Base-by-base conservation (phyloP, 106 monocot species). In the Hemerocallis citrina region DNA sequence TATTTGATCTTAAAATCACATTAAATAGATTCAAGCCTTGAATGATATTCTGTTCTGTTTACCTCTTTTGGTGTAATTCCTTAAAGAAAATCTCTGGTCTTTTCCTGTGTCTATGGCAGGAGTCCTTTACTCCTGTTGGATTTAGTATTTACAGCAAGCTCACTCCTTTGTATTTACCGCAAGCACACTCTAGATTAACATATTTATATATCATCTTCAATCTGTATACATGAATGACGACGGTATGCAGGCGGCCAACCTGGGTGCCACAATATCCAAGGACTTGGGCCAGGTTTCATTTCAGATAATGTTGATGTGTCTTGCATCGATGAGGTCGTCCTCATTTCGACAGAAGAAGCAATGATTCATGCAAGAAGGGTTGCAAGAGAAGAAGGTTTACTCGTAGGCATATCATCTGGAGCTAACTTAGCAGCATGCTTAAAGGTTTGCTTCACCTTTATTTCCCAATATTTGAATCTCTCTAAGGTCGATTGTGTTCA, bases 361-460 rank as follows among this genome's bases (percentile, higher is more conserved):
- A 74, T 94, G 70, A 33, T 16, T 19, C 50, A 77, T 29, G 69
- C 89, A 2, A 82, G 85, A 66, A 82, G 89, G 60, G 40, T 94
- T 57, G 89, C 85, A 19, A 61, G 19, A 17, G 93, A 94, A 63
- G 93, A 94, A 77, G 93, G 85, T 19, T 47, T 94, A 27, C 77
- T 94, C 42, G 80, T 75, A 28, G 93, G 93, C 17, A 94, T 94
- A 57, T 94, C 93, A 28, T 94, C 93, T 19, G 93, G 93, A 45
- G 93, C 85, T 5, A 70, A 75, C 61, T 62, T 94, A 67, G 89
- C 85, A 14, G 89, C 93, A 45, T 75, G 76, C 61, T 46, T 94
- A 45, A 83, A 83, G 85, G 93, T 92, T 49, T 14, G 25, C 3
- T 36, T 33, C 15, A 3, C 7, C 3, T n/a, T 38, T 38, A 38